A percentile compares a stretch with the other conserved stretches of the same genome.
phyloP scores from a whole-genome alignment of 176 grass and related monocot genomes.

The Ananas comosus region DNA sequence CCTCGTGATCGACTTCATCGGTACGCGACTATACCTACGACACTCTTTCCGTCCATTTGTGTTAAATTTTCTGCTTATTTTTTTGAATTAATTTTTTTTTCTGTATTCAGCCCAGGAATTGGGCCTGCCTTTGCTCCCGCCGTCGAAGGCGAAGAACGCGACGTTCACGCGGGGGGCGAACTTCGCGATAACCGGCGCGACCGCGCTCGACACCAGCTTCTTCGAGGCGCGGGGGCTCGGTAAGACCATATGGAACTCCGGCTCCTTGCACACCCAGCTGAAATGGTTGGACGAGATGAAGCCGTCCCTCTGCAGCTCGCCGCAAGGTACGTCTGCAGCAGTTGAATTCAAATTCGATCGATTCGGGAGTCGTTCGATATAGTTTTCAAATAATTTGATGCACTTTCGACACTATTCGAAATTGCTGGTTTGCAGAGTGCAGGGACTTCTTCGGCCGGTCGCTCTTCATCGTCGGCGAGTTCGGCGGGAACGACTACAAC shows the following conservation, averaged over 20 bases:
- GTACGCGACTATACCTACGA: neutral
- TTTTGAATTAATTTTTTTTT: too few species aligned
- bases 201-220: conserved; percentile 60
- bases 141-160: conserved; percentile 66
- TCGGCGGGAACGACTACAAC: conserved; percentile 96
- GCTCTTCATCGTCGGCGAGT: conserved; percentile 85
- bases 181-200: conserved; percentile 81
- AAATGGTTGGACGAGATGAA: conserved; percentile 78
- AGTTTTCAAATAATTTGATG: neutral
- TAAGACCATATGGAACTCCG: conserved; percentile 57
- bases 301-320: conserved; percentile 49
- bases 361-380: too few species aligned
- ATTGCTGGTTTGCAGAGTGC: conserved; percentile 28
- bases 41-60: neutral
- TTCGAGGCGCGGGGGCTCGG: conserved; percentile 50
- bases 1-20: conserved; percentile 71
- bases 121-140: conserved; percentile 62
- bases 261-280: conserved; percentile 72
- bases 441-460: conserved; percentile 53
- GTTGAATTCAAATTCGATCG: neutral
- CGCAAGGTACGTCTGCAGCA: conserved; percentile 28
- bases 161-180: conserved; percentile 71
- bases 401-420: neutral
- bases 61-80: neutral
- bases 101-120: conserved; percentile 58